These are phyloP conservation scores for Solanum boliviense DNA, from an alignment of 257 asterid genomes.

Conservation along the genomic window DNA sequence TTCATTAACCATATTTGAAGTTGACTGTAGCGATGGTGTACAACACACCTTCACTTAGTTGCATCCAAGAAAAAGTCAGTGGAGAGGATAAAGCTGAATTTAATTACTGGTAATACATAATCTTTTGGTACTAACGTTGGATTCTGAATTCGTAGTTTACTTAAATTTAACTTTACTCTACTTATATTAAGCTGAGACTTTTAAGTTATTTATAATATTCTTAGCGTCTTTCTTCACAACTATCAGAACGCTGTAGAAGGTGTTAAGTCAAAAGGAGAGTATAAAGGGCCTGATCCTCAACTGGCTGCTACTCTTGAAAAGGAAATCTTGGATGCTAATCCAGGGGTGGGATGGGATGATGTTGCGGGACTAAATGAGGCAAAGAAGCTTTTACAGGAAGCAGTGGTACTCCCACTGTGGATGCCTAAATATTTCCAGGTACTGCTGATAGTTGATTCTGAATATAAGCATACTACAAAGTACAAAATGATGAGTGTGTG, in stretches of 20 bases:
- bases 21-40: background rate
- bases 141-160: background rate
- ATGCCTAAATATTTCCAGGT: slow-evolving; percentile 98
- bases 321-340: slow-evolving; percentile 76
- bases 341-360: slow-evolving; percentile 83
- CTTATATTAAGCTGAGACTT: background rate
- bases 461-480: background rate
- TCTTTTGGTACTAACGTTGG: background rate
- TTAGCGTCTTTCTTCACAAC: background rate
- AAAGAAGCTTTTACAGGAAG: slow-evolving; percentile 87
- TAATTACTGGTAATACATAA: background rate
- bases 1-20: background rate
- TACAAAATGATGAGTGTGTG: background rate
- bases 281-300: slow-evolving; percentile 91
- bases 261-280: slow-evolving; percentile 51
- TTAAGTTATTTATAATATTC: background rate
- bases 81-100: background rate
- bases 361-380: slow-evolving; percentile 94
- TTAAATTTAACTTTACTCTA: background rate
- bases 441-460: background rate
- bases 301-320: slow-evolving; percentile 96
- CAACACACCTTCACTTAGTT: background rate
- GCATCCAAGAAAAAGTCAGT: background rate
- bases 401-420: slow-evolving; percentile 94
- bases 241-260: slow-evolving; percentile 50